Base-by-base conservation (phyloP, 306 rosid genomes). In the Elaeagnus macrophylla region DNA sequence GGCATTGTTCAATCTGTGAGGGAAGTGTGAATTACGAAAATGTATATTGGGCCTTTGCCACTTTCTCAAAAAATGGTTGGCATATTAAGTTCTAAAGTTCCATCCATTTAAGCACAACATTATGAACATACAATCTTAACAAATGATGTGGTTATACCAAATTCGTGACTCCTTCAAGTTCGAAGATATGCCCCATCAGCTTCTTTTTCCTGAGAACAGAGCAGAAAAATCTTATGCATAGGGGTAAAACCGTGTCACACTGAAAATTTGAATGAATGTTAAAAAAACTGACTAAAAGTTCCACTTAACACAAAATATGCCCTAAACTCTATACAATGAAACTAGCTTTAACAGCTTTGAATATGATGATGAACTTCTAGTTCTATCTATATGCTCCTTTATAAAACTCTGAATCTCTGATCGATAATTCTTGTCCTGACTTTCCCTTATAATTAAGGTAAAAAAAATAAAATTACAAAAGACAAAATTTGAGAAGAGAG, bases 121-220 rank as follows among this genome's bases (percentile, higher is more conserved):
- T 36, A 46, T 42, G 38, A 54, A 54, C 50, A 54, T 39, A 61
- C 19, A 53, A 67, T 60, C 47, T 51, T 36, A 19, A 40, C 41
- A 36, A 41, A 45, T 18, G 15, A 41, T 19, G 12, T 12, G 17
- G 51, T 11, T 54, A 67, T 44, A 38, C 42, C 39, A 40, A 59
- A 45, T 40, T 60, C 17, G 55, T 39, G 46, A 42, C 45, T 48
- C 66, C 56, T 38, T 48, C 37, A 20, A 42, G 56, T 25, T 60
- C 38, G 61, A 60, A 25, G 32, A 59, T 48, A 67, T 66, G 61
- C 38, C 46, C 71, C 32, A 0, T 59, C 56, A 17, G 42, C 25
- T 46, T 48, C 41, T 36, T 52, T 37, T 17, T 60, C 61, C 50
- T 17, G 50, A 19, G 39, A 15, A 15, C 17, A 51, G 37, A 37